phyloP scores from a whole-genome alignment of 2,329 filamentous ascomycete species.

The Leptographium wingfieldii region DNA sequence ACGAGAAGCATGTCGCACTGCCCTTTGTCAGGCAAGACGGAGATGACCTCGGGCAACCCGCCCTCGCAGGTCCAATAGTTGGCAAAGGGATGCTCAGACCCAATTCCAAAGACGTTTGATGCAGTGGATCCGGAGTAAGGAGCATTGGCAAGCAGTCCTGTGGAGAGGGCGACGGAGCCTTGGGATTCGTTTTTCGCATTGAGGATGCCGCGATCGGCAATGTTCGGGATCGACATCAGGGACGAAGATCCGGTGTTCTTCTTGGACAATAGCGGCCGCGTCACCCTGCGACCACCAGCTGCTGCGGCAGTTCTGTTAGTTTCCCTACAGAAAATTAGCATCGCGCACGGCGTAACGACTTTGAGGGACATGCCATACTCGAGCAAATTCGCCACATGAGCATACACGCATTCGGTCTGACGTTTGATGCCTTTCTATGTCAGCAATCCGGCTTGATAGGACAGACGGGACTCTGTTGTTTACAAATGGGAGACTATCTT shows the following conservation, averaged over 20 bases:
- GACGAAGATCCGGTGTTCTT: slow-evolving; percentile 26
- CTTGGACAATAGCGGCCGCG: slow-evolving; percentile 40
- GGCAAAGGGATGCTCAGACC: slow-evolving; percentile 64
- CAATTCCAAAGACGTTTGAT: slow-evolving; percentile 71
- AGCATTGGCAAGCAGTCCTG: slow-evolving; percentile 56
- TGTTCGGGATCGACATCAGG: slow-evolving; percentile 35
- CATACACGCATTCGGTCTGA: slow-evolving; percentile 64
- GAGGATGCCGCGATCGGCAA: slow-evolving; percentile 40
- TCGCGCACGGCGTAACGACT: not conserved
- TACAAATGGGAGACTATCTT: slow-evolving; percentile 13
- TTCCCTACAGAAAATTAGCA: slow-evolving; percentile 29
- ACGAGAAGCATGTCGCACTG: slow-evolving; percentile 59
- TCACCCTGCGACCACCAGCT: slow-evolving; percentile 40
- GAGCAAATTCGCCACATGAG: slow-evolving; percentile 61
- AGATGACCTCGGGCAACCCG: slow-evolving; percentile 61
- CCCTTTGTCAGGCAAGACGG: slow-evolving; percentile 60
- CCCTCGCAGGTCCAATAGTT: slow-evolving; percentile 79
- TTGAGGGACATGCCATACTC: slow-evolving; percentile 38
- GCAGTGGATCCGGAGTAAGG: slow-evolving; percentile 58
- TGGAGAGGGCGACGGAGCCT: slow-evolving; percentile 39
- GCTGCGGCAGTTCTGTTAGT: slow-evolving; percentile 37
- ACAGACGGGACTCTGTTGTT: not conserved
- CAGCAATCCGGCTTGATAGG: not conserved
- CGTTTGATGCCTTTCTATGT: slow-evolving; percentile 51
- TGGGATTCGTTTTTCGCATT: slow-evolving; percentile 32